Evolutionary conservation across 306 rosid genomes (phyloP), one percentile per base, ranked within the genome.

Genomic region (Dalbergia oliveri): DNA sequence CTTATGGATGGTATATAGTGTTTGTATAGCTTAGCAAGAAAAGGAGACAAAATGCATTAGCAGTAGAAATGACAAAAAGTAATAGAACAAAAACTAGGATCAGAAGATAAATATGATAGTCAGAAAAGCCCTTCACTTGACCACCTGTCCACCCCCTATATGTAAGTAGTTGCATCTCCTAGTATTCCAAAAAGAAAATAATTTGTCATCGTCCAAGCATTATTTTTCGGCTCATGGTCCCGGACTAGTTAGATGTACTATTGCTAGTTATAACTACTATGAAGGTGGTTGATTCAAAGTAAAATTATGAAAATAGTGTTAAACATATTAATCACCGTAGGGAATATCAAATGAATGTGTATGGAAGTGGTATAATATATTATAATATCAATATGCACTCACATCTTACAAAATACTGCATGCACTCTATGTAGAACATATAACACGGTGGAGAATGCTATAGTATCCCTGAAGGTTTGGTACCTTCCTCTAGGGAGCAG

Each of bases 401-500:
- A 78, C 16, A 58, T 33, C 21, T 59, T 34, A 35, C 56, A 18
- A 69, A 60, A 54, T 47, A 59, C 31, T 19, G 26, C 31, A 26
- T 26, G 31, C 75, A 49, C 70, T 21, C 23, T 21, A 21, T 21
- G 23, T 1, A 21, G 23, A 21, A 21, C 23, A 21, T 21, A 47
- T 37, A 35, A 71, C 31, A 51, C 31, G 50, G 18, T 69, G 70
- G 18, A 69, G 51, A 47, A 69, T 71, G 44, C 39, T 67, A 7
- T 15, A 35, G 77, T 57, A 69, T 49, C 62, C 23, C 19, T 13
- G 56, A 14, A 58, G 49, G 26, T 74, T 73, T 58, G 56, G 19
- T 59, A 65, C 74, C 73, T 34, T 67, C 69, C 58, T 45, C 81
- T 51, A 31, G 59, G 59, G 67, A 67, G 72, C 66, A 58, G 21